phyloP scores from a whole-genome alignment of 768 basidiomycete genomes.

The Floccularia luteovirens region DNA sequence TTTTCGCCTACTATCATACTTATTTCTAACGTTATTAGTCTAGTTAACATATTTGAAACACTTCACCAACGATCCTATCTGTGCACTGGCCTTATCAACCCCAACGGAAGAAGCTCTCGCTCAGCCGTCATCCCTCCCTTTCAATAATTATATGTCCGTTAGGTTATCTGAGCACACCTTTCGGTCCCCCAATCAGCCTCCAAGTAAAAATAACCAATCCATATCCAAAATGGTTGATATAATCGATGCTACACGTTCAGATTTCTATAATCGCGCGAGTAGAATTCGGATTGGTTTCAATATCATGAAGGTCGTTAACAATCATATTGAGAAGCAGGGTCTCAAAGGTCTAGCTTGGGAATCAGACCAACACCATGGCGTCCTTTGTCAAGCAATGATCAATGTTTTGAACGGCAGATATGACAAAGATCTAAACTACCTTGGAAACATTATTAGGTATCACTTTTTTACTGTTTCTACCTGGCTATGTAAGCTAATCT shows the following conservation, averaged over 20 bases:
- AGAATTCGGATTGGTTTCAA: constrained; percentile 39
- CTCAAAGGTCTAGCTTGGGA: constrained; percentile 30
- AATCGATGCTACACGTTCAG: constrained; percentile 28
- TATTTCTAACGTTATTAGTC: neutral
- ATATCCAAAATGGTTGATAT: constrained; percentile 20
- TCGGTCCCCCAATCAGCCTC: constrained; percentile 3
- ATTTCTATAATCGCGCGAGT: constrained; percentile 8
- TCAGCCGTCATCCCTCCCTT: constrained; percentile 12
- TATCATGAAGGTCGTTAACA: constrained; percentile 34
- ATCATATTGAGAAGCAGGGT: constrained; percentile 33
- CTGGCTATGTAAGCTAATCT: neutral
- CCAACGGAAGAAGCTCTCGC: constrained; percentile 6
- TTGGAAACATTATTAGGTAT: constrained; percentile 47
- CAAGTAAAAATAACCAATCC: constrained; percentile 17
- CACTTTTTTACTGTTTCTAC: constrained; percentile 9
- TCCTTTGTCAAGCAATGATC: constrained; percentile 33
- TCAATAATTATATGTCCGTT: constrained; percentile 27
- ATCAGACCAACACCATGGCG: constrained; percentile 8
- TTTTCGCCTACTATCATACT: neutral
- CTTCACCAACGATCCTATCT: constrained; percentile 52
- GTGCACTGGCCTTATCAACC: constrained; percentile 27
- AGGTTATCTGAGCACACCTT: constrained; percentile 18
- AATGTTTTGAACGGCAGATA: constrained; percentile 35
- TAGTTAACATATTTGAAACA: constrained; percentile 67
- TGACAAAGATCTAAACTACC: constrained; percentile 31